These are phyloP conservation scores for Spatholobus suberectus DNA, from an alignment of 306 rosid genomes.

Conservation along the genomic window DNA sequence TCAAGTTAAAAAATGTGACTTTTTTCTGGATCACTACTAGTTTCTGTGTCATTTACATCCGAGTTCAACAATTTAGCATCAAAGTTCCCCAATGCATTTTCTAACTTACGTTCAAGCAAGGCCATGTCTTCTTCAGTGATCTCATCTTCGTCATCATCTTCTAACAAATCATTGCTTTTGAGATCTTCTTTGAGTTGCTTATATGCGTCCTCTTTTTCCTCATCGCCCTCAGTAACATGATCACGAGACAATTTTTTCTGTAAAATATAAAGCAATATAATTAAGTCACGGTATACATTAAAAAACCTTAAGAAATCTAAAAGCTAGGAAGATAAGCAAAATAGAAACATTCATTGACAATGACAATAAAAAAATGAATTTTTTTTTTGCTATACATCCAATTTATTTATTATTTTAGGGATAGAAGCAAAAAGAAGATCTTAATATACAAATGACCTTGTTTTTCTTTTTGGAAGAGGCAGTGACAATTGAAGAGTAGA, in stretches of 20 bases:
- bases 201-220: conserved; percentile 71
- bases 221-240: conserved; percentile 23
- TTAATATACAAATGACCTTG: conserved; percentile 47
- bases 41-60: not conserved
- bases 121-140: conserved; percentile 73
- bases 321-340: not conserved
- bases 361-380: not conserved
- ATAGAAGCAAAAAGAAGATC: not conserved
- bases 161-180: conserved; percentile 60
- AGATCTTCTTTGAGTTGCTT: conserved; percentile 84
- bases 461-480: conserved; percentile 57
- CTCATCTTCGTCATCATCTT: conserved; percentile 52
- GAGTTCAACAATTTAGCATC: conserved; percentile 40
- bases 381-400: not conserved
- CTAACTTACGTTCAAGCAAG: conserved; percentile 66
- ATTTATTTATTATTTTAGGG: not conserved
- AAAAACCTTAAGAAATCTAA: not conserved
- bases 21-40: not conserved
- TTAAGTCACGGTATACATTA: not conserved
- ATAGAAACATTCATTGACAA: not conserved
- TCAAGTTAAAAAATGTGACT: too few relatives aligned
- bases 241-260: conserved; percentile 51
- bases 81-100: conserved; percentile 54
- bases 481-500: conserved; percentile 37
- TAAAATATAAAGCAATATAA: not conserved